phyloP scores from a whole-genome alignment of 1,284 basidiomycete species.

The Microbotryum scabiosae region DNA sequence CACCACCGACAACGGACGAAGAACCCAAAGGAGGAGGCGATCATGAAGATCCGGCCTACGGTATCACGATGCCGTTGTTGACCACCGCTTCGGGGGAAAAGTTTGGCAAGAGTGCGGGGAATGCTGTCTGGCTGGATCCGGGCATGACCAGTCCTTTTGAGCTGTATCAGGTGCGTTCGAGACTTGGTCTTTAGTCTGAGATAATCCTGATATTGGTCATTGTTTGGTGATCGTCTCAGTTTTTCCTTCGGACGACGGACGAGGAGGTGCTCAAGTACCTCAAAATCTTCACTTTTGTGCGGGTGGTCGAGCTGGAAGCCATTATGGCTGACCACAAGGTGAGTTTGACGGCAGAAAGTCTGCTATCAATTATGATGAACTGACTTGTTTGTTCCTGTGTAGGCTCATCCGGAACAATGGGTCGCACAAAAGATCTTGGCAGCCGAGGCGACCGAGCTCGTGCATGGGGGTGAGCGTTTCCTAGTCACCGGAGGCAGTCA shows the following conservation, averaged over 20 bases:
- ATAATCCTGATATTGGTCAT: conserved; percentile 7
- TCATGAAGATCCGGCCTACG: conserved; percentile 55
- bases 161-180: conserved; percentile 69
- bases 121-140: conserved; percentile 83
- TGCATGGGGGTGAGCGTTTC: conserved; percentile 60
- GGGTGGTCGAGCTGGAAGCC: conserved; percentile 52
- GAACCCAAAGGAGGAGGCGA: conserved; percentile 23
- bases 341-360: too few relatives aligned
- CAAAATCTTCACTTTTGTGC: conserved; percentile 72
- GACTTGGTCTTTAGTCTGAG: neutral
- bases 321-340: conserved; percentile 57
- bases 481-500: neutral
- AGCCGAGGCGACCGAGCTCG: conserved; percentile 74
- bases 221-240: conserved; percentile 49
- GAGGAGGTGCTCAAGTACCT: conserved; percentile 74
- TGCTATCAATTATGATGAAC: too few relatives aligned
- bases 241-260: conserved; percentile 76
- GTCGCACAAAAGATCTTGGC: conserved; percentile 72
- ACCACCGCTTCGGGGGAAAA: conserved; percentile 85
- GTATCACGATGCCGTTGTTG: conserved; percentile 86
- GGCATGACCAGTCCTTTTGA: conserved; percentile 70
- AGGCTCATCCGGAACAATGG: conserved; percentile 50
- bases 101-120: conserved; percentile 95
- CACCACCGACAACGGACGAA: conserved; percentile 18
- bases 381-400: neutral